Base-by-base conservation (phyloP, 2,329 filamentous ascomycete genomes). In the Rachicladosporium sp. region DNA sequence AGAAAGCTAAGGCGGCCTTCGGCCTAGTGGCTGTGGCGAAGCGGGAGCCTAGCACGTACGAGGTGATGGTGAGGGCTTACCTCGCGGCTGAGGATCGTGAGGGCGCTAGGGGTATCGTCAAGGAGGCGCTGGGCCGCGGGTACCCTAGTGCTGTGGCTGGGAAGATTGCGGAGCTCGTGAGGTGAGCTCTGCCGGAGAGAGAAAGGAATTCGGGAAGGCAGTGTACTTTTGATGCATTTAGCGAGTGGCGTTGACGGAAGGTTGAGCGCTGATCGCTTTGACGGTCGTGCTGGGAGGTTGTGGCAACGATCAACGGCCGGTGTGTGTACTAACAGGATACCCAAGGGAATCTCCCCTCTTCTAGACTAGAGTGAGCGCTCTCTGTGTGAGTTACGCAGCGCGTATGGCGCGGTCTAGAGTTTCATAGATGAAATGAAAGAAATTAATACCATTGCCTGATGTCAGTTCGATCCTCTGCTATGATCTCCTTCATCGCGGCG, bases 31-130 rank as follows among this genome's bases (percentile, higher is more conserved):
- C 79, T 6, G 73, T 76, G 21, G 74, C 78, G 40, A 87, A 80
- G 65, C 80, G 91, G 42, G 91, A 98, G 67, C 91, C 91, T 3
- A 95, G 87, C 68, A 98, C 91, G 4, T 98, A 98, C 61, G 91
- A 98, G 66, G 88, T 89, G 31, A 98, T 98, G 91, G 94, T 88
- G 4, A 76, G 91, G 34, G 91, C 91, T 1, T 95, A 81, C 64
- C 75, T 98, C 40, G 78, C 86, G 8, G 81, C 82, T 3, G 85
- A 93, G 57, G 78, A 93, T 57, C 79, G 84, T 29, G 73, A 78
- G 36, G 71, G 74, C 42, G 91, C 91, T 31, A 78, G 86, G 64
- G 64, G 57, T 8, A 81, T 94, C 10, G 88, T 94, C 15, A 74
- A 81, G 40, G 91, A 98, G 70, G 95, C 95, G 74, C 70, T 95